Base-by-base conservation (phyloP, 2,329 filamentous ascomycete species). In the Triangularia verruculosa region DNA sequence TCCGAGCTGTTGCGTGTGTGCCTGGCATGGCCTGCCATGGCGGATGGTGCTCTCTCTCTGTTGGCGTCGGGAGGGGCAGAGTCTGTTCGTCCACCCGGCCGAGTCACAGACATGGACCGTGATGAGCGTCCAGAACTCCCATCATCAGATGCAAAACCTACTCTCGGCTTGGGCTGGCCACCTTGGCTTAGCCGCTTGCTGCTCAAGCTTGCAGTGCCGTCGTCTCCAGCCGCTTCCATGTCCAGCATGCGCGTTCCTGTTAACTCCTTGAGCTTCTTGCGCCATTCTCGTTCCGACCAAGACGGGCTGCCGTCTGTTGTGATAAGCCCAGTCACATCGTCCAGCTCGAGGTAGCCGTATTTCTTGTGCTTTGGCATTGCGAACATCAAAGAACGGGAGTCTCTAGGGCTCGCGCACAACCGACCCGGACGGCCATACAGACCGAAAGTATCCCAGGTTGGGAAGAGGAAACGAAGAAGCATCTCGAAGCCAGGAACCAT, bases 401-500 rank as follows among this genome's bases (percentile, higher is more conserved):
- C 93, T 53, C 93, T 84, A 0, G 91, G 89, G 73, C 96, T 96
- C 2, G 95, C 92, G 32, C 97, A 88, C 53, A 99, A 82, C 66
- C 92, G 88, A 27, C 86, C 90, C 0, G 95, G 95, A 22, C 95
- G 89, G 27, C 95, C 95, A 71, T 99, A 99, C 1, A 99, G 81
- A 43, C 84, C 87, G 75, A 97, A 99, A 0, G 92, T 92, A 74
- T 99, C 95, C 81, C 92, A 99, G 0, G 93, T 91, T 0, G 95
- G 95, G 74, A 99, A 96, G 12, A 99, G 81, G 78, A 91, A 97
- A 54, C 92, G 87, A 32, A 99, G 82, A 83, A 99, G 89, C 83
- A 96, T 97, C 76, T 98, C 95, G 70, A 98, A 97, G 0, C 95
- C 95, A 61, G 87, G 91, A 12, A 99, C 90, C 17, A 92, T 93